Evolutionary conservation across 768 basidiomycete genomes (phyloP), one percentile per base, ranked within the genome.

Genomic region (Agaricus sinodeliciosus): DNA sequence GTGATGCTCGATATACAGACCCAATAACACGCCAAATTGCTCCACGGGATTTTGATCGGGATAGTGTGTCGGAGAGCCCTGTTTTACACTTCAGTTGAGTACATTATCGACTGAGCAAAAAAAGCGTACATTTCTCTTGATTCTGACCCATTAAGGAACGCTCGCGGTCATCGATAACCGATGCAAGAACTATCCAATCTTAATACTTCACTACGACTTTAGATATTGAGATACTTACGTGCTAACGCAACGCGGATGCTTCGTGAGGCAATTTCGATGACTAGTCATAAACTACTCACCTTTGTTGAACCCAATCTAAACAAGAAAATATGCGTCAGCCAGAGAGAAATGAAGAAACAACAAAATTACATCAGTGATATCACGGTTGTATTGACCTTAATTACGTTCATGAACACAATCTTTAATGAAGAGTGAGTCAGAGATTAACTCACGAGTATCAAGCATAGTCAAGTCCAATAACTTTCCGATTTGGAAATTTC

Each of bases 401-500:
- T 16, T 36, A 26, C 25, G 44, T 39, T 31, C 4, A 13, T 22
- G 3, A 6, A 36, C 37, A 44, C 2, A 15, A 40, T 48, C 27
- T 2, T 36, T 18, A 6, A 27, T 9, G n/a, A 11, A 2, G 41
- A 39, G 6, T 13, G 15, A 16, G 11, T 15, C 22, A 22, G 3
- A 22, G 22, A 60, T 16, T 39, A 6, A 39, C 70, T 56, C 51
- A 78, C 81, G 75, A 18, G 81, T 82, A 60, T 84, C 81, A 12
- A 84, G 69, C 79, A 84, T 80, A 9, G 78, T 76, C 59, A 82
- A 62, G 59, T 81, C 80, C 57, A 81, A 60, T n/a, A 83, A 70
- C 61, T 80, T 79, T 44, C 81, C 81, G 31, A 84, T 74, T 65
- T 81, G 76, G 67, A 84, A 82, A 59, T 79, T 80, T 34, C 81